Conservation (phyloP, 257 asterid species). For the Orobanche coerulescens region DNA sequence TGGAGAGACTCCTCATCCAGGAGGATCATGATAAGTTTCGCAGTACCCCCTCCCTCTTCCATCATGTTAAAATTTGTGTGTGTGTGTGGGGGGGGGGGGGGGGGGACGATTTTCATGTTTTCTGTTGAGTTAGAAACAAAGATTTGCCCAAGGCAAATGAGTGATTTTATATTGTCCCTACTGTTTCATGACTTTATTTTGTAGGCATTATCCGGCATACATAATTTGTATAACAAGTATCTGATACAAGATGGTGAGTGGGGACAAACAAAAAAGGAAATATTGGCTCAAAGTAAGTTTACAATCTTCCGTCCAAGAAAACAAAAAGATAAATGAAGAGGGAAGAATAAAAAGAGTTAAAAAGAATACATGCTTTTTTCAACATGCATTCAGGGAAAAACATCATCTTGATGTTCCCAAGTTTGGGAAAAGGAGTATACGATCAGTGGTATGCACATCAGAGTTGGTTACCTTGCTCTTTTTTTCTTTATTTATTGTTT, state of each 20-base stretch:
- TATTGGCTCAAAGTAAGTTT: background rate
- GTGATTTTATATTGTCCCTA: background rate
- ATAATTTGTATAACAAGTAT: background rate
- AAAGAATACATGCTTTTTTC: background rate
- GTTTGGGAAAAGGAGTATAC: background rate
- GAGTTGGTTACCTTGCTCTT: background rate
- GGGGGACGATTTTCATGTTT: background rate
- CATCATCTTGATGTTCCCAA: background rate
- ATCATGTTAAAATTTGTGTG: background rate
- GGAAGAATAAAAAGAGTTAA: background rate
- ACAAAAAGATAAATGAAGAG: background rate
- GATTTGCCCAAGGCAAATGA: background rate
- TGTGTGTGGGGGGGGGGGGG: constrained; percentile 9
- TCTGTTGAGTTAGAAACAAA: constrained; percentile 1
- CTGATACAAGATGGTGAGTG: background rate
- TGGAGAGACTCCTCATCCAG: constrained; percentile 7
- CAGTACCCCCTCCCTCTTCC: background rate
- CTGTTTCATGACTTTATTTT: background rate
- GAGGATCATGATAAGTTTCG: background rate
- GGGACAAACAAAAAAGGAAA: background rate
- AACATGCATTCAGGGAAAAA: background rate
- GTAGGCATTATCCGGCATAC: background rate
- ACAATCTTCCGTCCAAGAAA: background rate
- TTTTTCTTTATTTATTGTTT: no score
- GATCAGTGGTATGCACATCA: background rate